phyloP scores from a whole-genome alignment of 768 basidiomycete genomes.

The Psilocybe cyanescens region DNA sequence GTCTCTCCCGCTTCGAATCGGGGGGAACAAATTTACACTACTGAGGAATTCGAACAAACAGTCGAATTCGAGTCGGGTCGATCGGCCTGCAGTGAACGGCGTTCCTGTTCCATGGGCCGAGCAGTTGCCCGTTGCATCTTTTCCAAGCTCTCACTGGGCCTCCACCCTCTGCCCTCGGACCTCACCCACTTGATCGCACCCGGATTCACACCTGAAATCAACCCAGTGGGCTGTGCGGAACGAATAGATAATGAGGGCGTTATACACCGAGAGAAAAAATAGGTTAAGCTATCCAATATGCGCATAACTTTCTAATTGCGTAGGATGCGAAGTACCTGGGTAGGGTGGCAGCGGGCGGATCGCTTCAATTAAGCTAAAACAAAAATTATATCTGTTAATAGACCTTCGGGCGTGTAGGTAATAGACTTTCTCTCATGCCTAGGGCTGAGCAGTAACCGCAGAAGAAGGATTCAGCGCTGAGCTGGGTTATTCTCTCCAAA shows the following conservation, averaged over 20 bases:
- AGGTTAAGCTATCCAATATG: slow-evolving; percentile 8
- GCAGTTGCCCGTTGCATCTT: no score
- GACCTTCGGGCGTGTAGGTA: slow-evolving; percentile 1
- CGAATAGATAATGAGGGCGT: no score
- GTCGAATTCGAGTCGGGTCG: slow-evolving; percentile 1
- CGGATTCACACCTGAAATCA: no score
- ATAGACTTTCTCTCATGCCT: slow-evolving; percentile 3
- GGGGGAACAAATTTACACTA: not conserved
- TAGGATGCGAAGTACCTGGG: not conserved
- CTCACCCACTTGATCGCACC: no score
- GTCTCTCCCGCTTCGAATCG: slow-evolving; percentile 2
- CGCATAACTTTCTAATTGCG: slow-evolving; percentile 2
- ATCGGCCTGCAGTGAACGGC: not conserved
- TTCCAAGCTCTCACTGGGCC: no score
- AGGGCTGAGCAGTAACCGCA: not conserved
- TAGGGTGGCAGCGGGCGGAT: slow-evolving; percentile 22
- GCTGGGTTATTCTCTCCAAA: no score
- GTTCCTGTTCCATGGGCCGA: not conserved
- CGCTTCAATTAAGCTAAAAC: slow-evolving; percentile 30
- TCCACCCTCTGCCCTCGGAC: no score
- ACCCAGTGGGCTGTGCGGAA: no score
- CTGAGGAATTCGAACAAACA: slow-evolving; percentile 4
- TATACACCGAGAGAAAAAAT: not conserved
- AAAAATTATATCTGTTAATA: slow-evolving; percentile 3
- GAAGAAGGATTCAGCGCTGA: not conserved